These are phyloP conservation scores for Polyporus tsugae DNA, from an alignment of 1,284 basidiomycete species.

Conservation along the genomic window DNA sequence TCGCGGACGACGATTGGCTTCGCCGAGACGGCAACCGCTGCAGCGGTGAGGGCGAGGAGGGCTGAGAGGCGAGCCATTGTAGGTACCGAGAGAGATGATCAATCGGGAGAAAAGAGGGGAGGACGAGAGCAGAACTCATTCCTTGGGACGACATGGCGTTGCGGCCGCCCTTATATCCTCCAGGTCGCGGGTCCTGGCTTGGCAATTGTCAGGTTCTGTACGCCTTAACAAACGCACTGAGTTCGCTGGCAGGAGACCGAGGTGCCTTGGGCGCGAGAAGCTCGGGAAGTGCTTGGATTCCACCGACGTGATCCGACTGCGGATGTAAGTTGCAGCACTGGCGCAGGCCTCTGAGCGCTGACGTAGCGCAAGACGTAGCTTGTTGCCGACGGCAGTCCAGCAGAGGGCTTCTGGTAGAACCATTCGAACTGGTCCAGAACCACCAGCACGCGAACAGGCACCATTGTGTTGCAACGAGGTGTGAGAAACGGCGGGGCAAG, in stretches of 20 bases:
- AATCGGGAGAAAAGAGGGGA: background rate
- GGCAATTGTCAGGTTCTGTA: background rate
- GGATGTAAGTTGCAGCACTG: background rate
- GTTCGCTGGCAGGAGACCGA: background rate
- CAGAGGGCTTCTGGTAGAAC: background rate
- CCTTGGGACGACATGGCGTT: background rate
- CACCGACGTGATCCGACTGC: background rate
- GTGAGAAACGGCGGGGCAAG: background rate
- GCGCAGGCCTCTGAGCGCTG: background rate
- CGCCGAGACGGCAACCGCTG: constrained; percentile 26
- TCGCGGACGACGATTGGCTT: constrained; percentile 36
- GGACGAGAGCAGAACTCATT: background rate
- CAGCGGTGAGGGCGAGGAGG: constrained; percentile 28
- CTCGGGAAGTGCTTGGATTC: background rate
- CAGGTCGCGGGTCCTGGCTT: background rate
- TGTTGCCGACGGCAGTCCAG: background rate
- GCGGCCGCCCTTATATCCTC: background rate
- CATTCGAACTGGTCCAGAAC: background rate
- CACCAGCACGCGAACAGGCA: background rate
- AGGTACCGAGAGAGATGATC: background rate
- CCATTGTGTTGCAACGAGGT: background rate
- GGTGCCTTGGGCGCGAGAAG: background rate
- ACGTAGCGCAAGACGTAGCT: background rate
- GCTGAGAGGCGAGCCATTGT: constrained; percentile 14
- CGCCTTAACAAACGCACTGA: background rate